Base-by-base conservation (phyloP, 2,329 filamentous ascomycete genomes). In the Chaetomiaceae sp. region DNA sequence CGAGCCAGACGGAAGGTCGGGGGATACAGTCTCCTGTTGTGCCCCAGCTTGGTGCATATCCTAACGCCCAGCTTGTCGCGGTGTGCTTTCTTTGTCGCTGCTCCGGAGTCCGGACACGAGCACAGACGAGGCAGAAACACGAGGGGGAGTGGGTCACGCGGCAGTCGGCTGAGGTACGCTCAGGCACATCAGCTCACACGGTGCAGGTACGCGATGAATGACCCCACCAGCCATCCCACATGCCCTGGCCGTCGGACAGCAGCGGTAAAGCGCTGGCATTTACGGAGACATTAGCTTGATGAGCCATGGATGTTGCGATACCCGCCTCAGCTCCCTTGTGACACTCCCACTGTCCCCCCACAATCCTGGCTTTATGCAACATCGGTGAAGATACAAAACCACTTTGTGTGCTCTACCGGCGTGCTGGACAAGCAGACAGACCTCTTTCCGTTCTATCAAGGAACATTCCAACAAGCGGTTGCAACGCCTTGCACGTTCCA, bases 201-300 rank as follows among this genome's bases (percentile, higher is more conserved):
- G 56, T 57, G 4, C 25, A 25, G 23, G 10, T 44, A 58, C 56
- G 6, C 18, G 8, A 16, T 9, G 18, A 7, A 1, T 14, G 2
- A 50, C 48, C 57, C 57, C 57, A 53, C 56, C 41, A 30, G 23
- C 51, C 45, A 54, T 56, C 53, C 57, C 55, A 57, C 57, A 23
- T 51, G 40, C 4, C 27, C 53, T 27, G 36, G 34, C n/a, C 34
- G 27, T 14, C 18, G 21, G 36, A 32, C 14, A 20, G 27, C 42
- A 45, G 48, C 44, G 50, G 43, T 42, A 32, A 48, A 54, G 42
- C 44, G 23, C 34, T 53, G 44, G 41, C 20, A 44, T n/a, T n/a
- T n/a, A n/a, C n/a, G n/a, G n/a, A n/a, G n/a, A n/a, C n/a, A n/a
- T n/a, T n/a, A n/a, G n/a, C n/a, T n/a, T n/a, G n/a, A n/a, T 36